phyloP scores from a whole-genome alignment of 176 grass and related monocot species.

The Olyra latifolia region DNA sequence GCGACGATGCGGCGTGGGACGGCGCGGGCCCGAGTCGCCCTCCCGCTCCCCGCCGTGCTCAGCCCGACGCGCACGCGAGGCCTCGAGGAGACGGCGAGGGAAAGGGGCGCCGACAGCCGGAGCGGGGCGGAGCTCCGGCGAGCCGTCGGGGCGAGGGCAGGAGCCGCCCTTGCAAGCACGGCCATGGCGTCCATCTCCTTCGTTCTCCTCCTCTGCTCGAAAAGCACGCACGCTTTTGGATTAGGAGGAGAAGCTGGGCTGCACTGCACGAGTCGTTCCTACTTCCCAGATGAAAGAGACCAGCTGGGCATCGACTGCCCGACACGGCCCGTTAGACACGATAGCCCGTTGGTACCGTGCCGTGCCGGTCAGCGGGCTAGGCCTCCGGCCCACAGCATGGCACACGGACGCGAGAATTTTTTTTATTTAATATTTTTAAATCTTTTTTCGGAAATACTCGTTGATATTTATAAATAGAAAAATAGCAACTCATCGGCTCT shows the following conservation, averaged over 20 bases:
- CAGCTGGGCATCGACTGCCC: not conserved
- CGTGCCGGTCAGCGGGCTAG: too few relatives aligned
- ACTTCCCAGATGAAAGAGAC: not conserved
- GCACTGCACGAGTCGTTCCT: not conserved
- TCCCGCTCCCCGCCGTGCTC: slow-evolving; percentile 4
- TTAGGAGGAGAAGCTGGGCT: not conserved
- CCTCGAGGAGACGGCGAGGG: slow-evolving; percentile 28
- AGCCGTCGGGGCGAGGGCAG: slow-evolving; percentile 8
- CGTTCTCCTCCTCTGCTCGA: not conserved
- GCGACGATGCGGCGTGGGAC: slow-evolving; percentile 42
- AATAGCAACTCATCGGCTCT: too few relatives aligned
- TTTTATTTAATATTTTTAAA: too few relatives aligned
- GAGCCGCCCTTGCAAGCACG: slow-evolving; percentile 31
- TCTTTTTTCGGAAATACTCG: too few relatives aligned
- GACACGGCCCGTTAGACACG: too few relatives aligned
- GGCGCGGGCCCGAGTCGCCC: slow-evolving; percentile 28
- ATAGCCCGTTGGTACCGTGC: too few relatives aligned
- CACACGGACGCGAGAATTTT: too few relatives aligned
- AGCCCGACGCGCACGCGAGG: not conserved
- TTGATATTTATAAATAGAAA: too few relatives aligned
- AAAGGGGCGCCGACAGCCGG: slow-evolving; percentile 33
- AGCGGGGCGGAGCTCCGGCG: slow-evolving; percentile 13
- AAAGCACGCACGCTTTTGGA: slow-evolving; percentile 25
- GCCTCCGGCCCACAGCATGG: too few relatives aligned
- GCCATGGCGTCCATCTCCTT: slow-evolving; percentile 38